A percentile compares a stretch with the other conserved stretches of the same genome.
These are phyloP conservation scores for Calamus simplicifolius DNA, from an alignment of 176 grass and related monocot genomes.

Conservation along the genomic window DNA sequence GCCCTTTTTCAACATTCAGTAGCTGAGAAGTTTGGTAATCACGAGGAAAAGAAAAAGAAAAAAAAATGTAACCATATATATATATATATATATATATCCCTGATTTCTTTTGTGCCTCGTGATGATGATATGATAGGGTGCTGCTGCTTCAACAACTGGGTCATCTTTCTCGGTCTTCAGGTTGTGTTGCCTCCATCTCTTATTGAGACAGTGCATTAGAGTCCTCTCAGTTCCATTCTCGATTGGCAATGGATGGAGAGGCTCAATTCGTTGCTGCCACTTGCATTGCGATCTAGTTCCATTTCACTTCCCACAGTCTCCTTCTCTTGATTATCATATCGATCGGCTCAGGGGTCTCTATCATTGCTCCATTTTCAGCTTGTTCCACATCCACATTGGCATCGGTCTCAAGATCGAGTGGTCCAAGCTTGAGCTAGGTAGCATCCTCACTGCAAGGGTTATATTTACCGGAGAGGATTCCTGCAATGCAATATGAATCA, in stretches of 20 bases:
- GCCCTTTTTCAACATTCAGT: too few species aligned
- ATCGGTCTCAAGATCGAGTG: constrained; percentile 25
- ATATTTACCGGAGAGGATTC: constrained; percentile 31
- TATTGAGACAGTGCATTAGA: constrained; percentile 29
- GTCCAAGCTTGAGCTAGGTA: constrained; percentile 55
- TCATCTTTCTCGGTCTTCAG: constrained; percentile 29
- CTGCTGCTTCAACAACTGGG: constrained; percentile 18
- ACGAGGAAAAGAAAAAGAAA: too few species aligned
- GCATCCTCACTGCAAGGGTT: constrained; percentile 47
- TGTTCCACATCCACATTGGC: constrained; percentile 25
- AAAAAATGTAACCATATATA: too few species aligned
- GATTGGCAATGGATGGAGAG: constrained; percentile 8
- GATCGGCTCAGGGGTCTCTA: constrained; percentile 1
- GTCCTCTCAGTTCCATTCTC: constrained; percentile 34
- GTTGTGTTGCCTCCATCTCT: constrained; percentile 32
- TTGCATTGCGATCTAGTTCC: constrained; percentile 23
- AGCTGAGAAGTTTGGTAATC: too few species aligned
- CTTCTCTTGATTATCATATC: constrained; percentile 13
- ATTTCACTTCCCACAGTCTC: constrained; percentile 23
- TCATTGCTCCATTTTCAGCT: constrained; percentile 9
- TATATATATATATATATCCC: too few species aligned
- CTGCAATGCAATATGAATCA: constrained; percentile 19
- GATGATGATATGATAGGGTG: constrained; percentile 17
- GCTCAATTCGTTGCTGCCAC: constrained; percentile 19
- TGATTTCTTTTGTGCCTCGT: constrained; percentile 25